Evolutionary conservation across 2,329 filamentous ascomycete species (phyloP), one percentile per base, ranked within the genome.

Genomic region (Ceratocystis cubensis): DNA sequence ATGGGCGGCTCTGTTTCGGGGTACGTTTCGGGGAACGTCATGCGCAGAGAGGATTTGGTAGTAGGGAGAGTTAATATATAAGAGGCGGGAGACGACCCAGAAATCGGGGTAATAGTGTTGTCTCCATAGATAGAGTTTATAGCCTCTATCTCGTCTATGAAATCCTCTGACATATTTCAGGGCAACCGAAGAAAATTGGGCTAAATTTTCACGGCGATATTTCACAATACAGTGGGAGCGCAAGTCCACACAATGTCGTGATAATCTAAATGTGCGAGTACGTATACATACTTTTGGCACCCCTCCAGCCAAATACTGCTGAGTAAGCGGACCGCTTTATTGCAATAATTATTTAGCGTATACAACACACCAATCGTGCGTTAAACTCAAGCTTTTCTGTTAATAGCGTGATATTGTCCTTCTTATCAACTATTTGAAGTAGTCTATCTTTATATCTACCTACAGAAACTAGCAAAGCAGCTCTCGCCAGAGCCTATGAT

Each of bases 91-190:
- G 76, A 69, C 22, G 73, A 71, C 48, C 75, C 72, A 25, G 76
- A 74, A 67, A 77, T 72, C 56, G 78, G 72, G 64, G 75, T 67
- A 66, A 92, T 78, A 10, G 87, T 88, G n/a, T 78, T 79, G 61
- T 85, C 81, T 70, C 85, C 87, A 76, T 92, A 94, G 70, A 94
- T 94, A 65, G 89, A 89, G 75, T 93, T 94, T 72, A 94, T 87
- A 69, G 88, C 89, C 72, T 87, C 87, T 37, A 92, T 78, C 74
- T 94, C 89, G 75, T 94, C 89, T 62, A 76, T 74, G 30, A 93
- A 81, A 70, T 84, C 81, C 69, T 83, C 80, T 7, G 81, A 82
- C 80, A 83, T 83, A 68, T 48, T 72, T 4, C 37, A 41, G 10
- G 8, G 46, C 44, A 5, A 44, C 1, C 10, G 13, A n/a, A 22